phyloP scores from a whole-genome alignment of 2,329 filamentous ascomycete species.

The Cladorrhinum sp. region DNA sequence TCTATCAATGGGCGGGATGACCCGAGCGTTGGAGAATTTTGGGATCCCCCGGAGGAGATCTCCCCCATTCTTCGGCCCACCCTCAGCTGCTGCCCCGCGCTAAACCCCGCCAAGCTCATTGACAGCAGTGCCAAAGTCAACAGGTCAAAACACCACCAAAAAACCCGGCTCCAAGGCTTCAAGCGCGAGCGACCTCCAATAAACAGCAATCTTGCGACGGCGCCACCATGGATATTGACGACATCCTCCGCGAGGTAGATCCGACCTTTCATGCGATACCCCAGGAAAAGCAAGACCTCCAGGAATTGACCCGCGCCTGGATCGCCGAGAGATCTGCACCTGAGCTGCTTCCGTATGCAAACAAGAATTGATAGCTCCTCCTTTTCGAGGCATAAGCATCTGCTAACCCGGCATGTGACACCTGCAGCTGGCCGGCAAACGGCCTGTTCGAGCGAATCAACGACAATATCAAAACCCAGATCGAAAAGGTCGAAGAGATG shows the following conservation, averaged over 20 bases:
- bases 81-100: slow-evolving; percentile 3
- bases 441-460: slow-evolving; percentile 80
- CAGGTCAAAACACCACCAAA: background rate
- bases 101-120: background rate
- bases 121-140: slow-evolving; percentile 2
- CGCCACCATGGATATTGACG: slow-evolving; percentile 70
- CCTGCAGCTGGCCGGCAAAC: slow-evolving; percentile 59
- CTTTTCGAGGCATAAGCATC: background rate
- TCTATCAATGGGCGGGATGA: background rate
- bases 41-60: no score
- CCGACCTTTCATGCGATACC: slow-evolving; percentile 53
- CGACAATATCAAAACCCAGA: slow-evolving; percentile 48
- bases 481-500: slow-evolving; percentile 48
- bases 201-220: background rate
- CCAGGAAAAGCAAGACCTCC: slow-evolving; percentile 69
- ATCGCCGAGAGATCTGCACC: slow-evolving; percentile 86
- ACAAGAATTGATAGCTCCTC: background rate
- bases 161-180: background rate
- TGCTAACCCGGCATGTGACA: slow-evolving; percentile 5
- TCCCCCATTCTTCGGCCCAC: background rate
- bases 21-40: slow-evolving; percentile 1
- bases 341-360: slow-evolving; percentile 73
- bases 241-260: slow-evolving; percentile 73
- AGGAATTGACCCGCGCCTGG: slow-evolving; percentile 88
- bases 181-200: background rate